Percentiles rank a stretch among this genome's conserved stretches.
Evolutionary conservation across 257 asterid genomes (phyloP).

Genomic region (Henckelia pumila): DNA sequence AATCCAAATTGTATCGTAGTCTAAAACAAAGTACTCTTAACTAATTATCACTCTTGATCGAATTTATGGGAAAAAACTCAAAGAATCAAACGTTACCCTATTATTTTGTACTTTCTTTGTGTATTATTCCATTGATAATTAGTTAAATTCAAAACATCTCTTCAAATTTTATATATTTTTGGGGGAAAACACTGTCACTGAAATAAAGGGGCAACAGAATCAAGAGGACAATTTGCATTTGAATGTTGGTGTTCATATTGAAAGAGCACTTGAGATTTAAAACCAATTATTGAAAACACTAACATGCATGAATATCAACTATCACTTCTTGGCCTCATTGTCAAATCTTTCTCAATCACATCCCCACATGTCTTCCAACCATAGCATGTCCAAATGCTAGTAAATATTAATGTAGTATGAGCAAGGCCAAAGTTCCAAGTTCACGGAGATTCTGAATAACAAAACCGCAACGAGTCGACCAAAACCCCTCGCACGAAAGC

Average conservation of each 20-base stretch:
- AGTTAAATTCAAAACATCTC: too few species aligned
- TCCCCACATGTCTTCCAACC: background rate
- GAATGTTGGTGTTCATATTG: background rate
- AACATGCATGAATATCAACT: conserved; percentile 4
- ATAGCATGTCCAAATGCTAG: background rate
- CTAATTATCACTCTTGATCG: too few species aligned
- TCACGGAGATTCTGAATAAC: background rate
- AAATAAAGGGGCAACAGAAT: background rate
- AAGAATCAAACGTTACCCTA: too few species aligned
- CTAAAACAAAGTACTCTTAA: too few species aligned
- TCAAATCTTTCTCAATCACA: background rate
- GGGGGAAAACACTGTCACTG: too few species aligned
- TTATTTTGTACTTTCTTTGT: too few species aligned
- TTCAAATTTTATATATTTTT: too few species aligned
- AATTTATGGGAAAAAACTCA: too few species aligned
- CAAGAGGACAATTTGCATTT: background rate
- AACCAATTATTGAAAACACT: background rate
- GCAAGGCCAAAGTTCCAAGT: background rate
- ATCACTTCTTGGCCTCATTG: background rate
- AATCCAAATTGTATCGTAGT: too few species aligned
- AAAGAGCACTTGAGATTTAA: background rate
- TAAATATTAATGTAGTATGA: too few species aligned
- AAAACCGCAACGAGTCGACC: background rate
- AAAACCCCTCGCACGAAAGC: background rate
- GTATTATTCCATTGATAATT: too few species aligned